Percentiles rank a stretch among this genome's conserved stretches.
Evolutionary conservation across 1,284 basidiomycete genomes (phyloP).

Genomic region (Ustilago shanxiensis): DNA sequence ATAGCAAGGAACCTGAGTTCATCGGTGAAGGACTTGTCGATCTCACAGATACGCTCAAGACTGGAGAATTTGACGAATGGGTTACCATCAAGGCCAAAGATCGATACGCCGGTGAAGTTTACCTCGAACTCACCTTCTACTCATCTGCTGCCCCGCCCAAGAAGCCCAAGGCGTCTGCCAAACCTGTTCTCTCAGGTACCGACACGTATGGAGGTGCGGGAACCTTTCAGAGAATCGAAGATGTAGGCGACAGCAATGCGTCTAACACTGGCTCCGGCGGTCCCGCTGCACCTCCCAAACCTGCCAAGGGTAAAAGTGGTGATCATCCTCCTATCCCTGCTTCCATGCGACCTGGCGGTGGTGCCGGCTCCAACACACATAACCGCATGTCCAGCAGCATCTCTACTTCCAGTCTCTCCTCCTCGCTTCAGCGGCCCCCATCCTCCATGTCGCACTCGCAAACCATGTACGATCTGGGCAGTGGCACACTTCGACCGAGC

Average conservation of each 20-base stretch:
- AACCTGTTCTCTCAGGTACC: slow-evolving; percentile 39
- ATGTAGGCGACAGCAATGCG: slow-evolving; percentile 33
- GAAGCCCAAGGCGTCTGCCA: slow-evolving; percentile 48
- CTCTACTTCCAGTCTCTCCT: slow-evolving; percentile 41
- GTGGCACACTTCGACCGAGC: slow-evolving; percentile 58
- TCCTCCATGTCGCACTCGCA: slow-evolving; percentile 37
- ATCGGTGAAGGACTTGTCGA: slow-evolving; percentile 92
- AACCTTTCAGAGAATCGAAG: slow-evolving; percentile 54
- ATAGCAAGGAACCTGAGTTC: slow-evolving; percentile 91
- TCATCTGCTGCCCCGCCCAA: slow-evolving; percentile 63
- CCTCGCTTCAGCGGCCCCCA: slow-evolving; percentile 22
- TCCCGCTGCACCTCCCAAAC: slow-evolving; percentile 39
- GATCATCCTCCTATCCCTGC: slow-evolving; percentile 55
- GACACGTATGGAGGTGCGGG: slow-evolving; percentile 65
- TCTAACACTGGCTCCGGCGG: slow-evolving; percentile 19
- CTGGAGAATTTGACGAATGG: slow-evolving; percentile 98
- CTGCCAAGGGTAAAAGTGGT: slow-evolving; percentile 19
- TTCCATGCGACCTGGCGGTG: slow-evolving; percentile 56
- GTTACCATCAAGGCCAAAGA: slow-evolving; percentile 74
- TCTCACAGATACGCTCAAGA: slow-evolving; percentile 88
- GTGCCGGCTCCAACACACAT: slow-evolving; percentile 18
- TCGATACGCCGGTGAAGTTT: slow-evolving; percentile 68
- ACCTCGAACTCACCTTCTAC: slow-evolving; percentile 69
- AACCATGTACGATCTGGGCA: slow-evolving; percentile 53
- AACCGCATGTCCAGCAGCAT: slow-evolving; percentile 46